These are phyloP conservation scores for Colletotrichum eleusines DNA, from an alignment of 2,329 filamentous ascomycete species.

Conservation along the genomic window DNA sequence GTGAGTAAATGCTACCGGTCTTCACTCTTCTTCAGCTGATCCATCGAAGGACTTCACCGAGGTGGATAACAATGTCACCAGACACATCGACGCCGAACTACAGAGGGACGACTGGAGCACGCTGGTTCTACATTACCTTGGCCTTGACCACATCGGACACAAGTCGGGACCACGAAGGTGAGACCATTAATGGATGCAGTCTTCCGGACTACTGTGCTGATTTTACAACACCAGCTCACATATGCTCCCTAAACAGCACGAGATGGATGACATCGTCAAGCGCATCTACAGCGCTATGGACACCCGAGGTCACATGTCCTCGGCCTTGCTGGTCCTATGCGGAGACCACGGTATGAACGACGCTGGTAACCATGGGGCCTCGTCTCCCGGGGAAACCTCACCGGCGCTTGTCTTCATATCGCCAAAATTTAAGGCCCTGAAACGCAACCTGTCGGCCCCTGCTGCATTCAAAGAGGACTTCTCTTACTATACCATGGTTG, in stretches of 20 bases:
- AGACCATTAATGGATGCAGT: constrained; percentile 19
- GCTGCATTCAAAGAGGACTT: constrained; percentile 75
- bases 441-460: constrained; percentile 62
- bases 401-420: constrained; percentile 92
- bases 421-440: constrained; percentile 77
- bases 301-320: constrained; percentile 75
- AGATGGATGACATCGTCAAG: constrained; percentile 90
- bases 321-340: constrained; percentile 85
- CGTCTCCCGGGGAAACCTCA: constrained; percentile 92
- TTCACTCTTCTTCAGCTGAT: constrained; percentile 42
- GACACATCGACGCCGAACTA: constrained; percentile 85
- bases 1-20: constrained; percentile 65
- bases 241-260: constrained; percentile 91
- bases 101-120: constrained; percentile 86
- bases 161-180: constrained; percentile 90
- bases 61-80: constrained; percentile 96
- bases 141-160: constrained; percentile 96
- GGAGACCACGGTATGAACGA: constrained; percentile 99
- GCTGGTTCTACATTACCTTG: constrained; percentile 95
- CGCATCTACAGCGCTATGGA: constrained; percentile 83
- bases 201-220: not conserved
- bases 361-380: constrained; percentile 95
- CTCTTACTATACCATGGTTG: constrained; percentile 84
- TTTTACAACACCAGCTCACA: constrained; percentile 70
- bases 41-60: constrained; percentile 87